Base-by-base conservation (phyloP, 2,329 filamentous ascomycete species). In the Verticillium klebahnii region DNA sequence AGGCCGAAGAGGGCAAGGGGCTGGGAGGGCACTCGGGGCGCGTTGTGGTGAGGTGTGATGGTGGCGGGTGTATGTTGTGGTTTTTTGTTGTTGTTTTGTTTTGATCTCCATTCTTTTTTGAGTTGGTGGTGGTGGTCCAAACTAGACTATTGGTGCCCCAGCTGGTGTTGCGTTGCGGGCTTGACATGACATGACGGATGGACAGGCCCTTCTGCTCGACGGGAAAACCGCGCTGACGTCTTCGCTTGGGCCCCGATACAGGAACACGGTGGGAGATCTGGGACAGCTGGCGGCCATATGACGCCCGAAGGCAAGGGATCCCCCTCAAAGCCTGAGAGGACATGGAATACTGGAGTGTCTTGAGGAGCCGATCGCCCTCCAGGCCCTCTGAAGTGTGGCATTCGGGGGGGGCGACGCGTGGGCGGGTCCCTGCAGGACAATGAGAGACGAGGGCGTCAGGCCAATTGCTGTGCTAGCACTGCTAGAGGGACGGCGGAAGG, bases 41-140 rank as follows among this genome's bases (percentile, higher is more conserved):
- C 45, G 8, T n/a, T n/a, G 19, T 25, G 45, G 19, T 50, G 45
- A 50, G 45, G 23, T 50, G 45, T n/a, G n/a, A 14, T 32, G 25
- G 54, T 56, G 25, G n/a, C n/a, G 25, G 23, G 31, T 34, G 25
- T 56, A 56, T 34, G 54, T 31, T 56, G 11, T 29, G 29, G 5
- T 29, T 29, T 29, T 29, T 50, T 50, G 54, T 31, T 56, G 54
- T 56, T 56, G 54, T 56, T 56, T 56, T 56, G 54, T 56, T 56
- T 56, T 56, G 25, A 34, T 56, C 31, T 32, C 31, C 25, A 56
- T 31, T 56, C 25, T 56, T 56, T 56, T 56, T 50, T 23, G n/a
- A 50, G 45, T 25, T 9, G 45, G n/a, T n/a, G 39, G 5, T 19
- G 39, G 39, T 11, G 39, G 39, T 36, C 29, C 29, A 29, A 29